These are phyloP conservation scores for Crithidia sp. DNA, from an alignment of 208 protist species.

Conservation along the genomic window DNA sequence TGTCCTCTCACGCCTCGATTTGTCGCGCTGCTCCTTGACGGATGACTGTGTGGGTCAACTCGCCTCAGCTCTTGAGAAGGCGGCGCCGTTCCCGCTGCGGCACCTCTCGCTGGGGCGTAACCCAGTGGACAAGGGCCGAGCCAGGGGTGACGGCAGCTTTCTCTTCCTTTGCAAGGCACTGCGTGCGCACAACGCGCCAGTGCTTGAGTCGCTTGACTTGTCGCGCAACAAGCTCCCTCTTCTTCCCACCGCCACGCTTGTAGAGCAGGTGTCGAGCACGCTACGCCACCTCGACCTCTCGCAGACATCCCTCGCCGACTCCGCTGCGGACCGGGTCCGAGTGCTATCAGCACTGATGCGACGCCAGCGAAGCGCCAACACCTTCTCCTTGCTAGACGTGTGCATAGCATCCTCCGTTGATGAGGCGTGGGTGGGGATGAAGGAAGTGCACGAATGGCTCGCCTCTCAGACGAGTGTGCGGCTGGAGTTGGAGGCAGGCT, in stretches of 20 bases:
- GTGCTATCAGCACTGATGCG: slow-evolving; percentile 54
- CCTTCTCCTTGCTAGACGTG: slow-evolving; percentile 26
- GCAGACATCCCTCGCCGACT: slow-evolving; percentile 55
- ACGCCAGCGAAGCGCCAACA: slow-evolving; percentile 35
- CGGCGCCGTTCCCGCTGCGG: slow-evolving; percentile 44
- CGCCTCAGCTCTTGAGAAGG: slow-evolving; percentile 44
- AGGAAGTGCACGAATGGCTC: slow-evolving; percentile 32
- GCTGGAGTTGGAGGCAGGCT: slow-evolving; percentile 14
- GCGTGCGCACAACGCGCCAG: slow-evolving; percentile 49
- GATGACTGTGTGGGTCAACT: slow-evolving; percentile 54
- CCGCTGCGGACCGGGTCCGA: slow-evolving; percentile 35
- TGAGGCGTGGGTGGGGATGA: slow-evolving; percentile 28
- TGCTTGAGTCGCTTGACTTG: slow-evolving; percentile 60
- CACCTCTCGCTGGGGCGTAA: slow-evolving; percentile 55
- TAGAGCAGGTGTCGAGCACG: slow-evolving; percentile 61
- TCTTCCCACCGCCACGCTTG: slow-evolving; percentile 51
- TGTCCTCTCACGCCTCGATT: slow-evolving; percentile 39
- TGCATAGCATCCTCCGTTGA: slow-evolving; percentile 18
- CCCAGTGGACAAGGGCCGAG: slow-evolving; percentile 34
- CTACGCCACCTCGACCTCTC: slow-evolving; percentile 50
- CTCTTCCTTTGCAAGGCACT: slow-evolving; percentile 72
- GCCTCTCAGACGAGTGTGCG: slow-evolving; percentile 26
- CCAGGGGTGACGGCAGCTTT: slow-evolving; percentile 40
- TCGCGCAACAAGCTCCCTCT: slow-evolving; percentile 57
- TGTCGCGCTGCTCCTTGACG: slow-evolving; percentile 40